Percentiles rank a stretch among this genome's conserved stretches.
Conservation (phyloP, 1,139 yeast species). For the Taphrina pruni region DNA sequence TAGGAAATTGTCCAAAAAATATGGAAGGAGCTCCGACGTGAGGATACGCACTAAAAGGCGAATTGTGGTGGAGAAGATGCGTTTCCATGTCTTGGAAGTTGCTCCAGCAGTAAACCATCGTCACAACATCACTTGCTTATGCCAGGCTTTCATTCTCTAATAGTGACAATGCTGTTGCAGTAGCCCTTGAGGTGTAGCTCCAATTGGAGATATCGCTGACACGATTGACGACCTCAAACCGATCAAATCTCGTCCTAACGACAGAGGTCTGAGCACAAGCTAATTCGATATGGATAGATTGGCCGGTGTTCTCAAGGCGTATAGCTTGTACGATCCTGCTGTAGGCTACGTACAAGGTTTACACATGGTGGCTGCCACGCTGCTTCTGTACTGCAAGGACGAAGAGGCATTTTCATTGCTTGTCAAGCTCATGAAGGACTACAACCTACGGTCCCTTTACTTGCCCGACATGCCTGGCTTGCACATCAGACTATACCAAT, state of each 20-base stretch:
- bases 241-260: neutral
- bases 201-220: too few species aligned
- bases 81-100: neutral
- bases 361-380: slow-evolving; percentile 89
- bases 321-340: slow-evolving; percentile 83
- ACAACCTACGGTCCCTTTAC: slow-evolving; percentile 75
- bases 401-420: slow-evolving; percentile 83
- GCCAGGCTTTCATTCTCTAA: too few species aligned
- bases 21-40: slow-evolving; percentile 6
- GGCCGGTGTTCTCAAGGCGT: slow-evolving; percentile 69
- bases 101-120: slow-evolving; percentile 2
- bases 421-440: slow-evolving; percentile 82
- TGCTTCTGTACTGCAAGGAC: slow-evolving; percentile 71
- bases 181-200: neutral
- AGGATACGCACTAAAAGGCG: too few species aligned
- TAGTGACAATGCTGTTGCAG: neutral
- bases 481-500: slow-evolving; percentile 81
- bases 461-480: slow-evolving; percentile 93
- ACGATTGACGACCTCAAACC: too few species aligned
- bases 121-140: slow-evolving; percentile 2
- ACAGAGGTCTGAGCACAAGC: neutral
- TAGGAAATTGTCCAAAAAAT: neutral
- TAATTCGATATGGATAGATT: slow-evolving; percentile 34
- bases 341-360: slow-evolving; percentile 98
- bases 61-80: neutral